A percentile compares a stretch with the other conserved stretches of the same genome.
These are phyloP conservation scores for Apiospora pterosperma DNA, from an alignment of 2,329 filamentous ascomycete genomes.

Conservation along the genomic window DNA sequence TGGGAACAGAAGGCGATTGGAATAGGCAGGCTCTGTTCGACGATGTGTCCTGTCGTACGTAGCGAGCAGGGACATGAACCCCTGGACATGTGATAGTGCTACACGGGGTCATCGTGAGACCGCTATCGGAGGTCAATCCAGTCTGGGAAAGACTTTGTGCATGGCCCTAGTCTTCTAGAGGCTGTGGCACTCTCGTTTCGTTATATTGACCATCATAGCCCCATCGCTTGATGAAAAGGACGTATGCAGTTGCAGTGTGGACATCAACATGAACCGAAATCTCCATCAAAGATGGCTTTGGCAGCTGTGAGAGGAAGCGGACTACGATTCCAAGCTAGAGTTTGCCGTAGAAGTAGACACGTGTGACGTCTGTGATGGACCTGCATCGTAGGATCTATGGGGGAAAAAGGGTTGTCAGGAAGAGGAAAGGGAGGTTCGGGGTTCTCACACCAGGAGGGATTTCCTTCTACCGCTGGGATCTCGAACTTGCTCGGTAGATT, in stretches of 20 bases:
- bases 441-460: neutral
- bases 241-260: neutral
- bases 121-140: neutral
- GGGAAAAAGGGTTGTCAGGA: neutral
- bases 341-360: neutral
- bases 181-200: neutral
- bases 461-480: neutral
- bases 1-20: neutral
- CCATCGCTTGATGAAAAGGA: neutral
- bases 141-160: neutral
- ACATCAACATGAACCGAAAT: neutral
- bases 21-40: neutral
- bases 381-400: neutral
- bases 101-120: neutral
- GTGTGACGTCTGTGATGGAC: neutral
- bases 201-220: neutral
- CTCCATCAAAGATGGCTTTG: neutral
- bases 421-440: neutral
- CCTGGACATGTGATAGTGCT: conserved; percentile 2
- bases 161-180: neutral
- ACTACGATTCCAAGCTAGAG: neutral
- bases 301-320: neutral
- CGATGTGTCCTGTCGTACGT: neutral
- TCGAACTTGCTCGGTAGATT: neutral
- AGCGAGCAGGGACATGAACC: neutral